phyloP scores from a whole-genome alignment of 306 rosid species.

The Vicia faba region DNA sequence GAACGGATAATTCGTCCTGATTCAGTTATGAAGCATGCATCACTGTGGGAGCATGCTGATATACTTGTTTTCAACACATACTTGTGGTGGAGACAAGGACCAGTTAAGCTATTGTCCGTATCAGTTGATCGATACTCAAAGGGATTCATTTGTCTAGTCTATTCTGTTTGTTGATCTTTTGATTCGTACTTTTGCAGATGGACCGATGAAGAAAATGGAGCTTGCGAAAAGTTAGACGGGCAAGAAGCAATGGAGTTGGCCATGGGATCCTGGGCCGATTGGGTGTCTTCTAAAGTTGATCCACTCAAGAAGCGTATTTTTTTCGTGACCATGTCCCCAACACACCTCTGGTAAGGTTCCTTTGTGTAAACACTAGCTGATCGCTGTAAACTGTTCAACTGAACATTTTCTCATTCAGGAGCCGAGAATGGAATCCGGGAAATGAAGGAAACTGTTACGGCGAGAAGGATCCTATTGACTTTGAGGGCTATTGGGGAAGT shows the following conservation, averaged over 20 bases:
- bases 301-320: conserved; percentile 68
- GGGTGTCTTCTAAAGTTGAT: conserved; percentile 75
- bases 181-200: conserved; percentile 58
- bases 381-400: background rate
- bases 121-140: conserved; percentile 17
- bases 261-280: conserved; percentile 96
- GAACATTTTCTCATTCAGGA: conserved; percentile 59
- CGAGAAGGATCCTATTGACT: conserved; percentile 64
- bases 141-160: conserved; percentile 1
- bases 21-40: conserved; percentile 80
- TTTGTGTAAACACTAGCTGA: background rate
- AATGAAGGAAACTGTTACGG: conserved; percentile 82
- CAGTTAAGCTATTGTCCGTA: conserved; percentile 90
- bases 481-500: conserved; percentile 91
- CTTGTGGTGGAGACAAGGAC: conserved; percentile 99
- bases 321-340: conserved; percentile 93
- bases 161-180: conserved; percentile 23
- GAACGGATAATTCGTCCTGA: conserved; percentile 94
- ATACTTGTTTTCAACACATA: conserved; percentile 88
- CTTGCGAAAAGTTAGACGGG: conserved; percentile 81
- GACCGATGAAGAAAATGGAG: conserved; percentile 62
- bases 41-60: conserved; percentile 87
- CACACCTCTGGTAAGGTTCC: conserved; percentile 82
- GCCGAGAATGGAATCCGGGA: conserved; percentile 74
- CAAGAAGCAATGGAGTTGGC: conserved; percentile 85